phyloP scores from a whole-genome alignment of 2,329 filamentous ascomycete species.

The Cladosporium sp. region DNA sequence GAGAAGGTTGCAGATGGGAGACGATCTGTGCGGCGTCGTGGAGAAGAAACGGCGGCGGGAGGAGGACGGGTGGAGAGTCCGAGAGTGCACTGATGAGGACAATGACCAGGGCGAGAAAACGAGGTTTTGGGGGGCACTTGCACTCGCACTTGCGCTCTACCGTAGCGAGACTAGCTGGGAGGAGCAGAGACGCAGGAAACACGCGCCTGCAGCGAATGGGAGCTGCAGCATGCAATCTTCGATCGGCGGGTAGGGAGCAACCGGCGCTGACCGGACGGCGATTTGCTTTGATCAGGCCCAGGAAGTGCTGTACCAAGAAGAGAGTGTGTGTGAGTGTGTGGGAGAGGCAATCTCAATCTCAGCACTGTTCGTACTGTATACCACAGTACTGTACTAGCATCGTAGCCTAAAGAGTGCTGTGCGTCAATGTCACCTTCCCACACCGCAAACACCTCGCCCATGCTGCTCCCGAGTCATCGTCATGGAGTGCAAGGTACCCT shows the following conservation, averaged over 20 bases:
- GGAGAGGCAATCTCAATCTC: not conserved
- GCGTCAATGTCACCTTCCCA: no score
- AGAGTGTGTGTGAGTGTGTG: no score
- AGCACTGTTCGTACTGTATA: no score
- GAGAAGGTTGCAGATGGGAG: conserved; percentile 17
- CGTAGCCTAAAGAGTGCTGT: no score
- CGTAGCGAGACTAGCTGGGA: not conserved
- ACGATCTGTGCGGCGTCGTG: conserved; percentile 20
- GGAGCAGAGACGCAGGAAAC: not conserved
- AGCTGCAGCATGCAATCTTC: conserved; percentile 18
- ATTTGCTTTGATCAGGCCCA: conserved; percentile 8
- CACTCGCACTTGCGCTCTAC: not conserved
- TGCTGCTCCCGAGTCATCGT: not conserved
- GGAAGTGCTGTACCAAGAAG: not conserved
- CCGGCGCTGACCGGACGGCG: not conserved
- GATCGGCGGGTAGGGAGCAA: conserved; percentile 13
- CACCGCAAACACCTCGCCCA: no score
- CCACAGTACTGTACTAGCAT: no score
- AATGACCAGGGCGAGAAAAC: not conserved
- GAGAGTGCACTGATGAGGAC: conserved; percentile 9
- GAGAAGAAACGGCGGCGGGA: conserved; percentile 21
- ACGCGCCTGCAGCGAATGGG: conserved; percentile 10
- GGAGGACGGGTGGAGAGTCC: conserved; percentile 10
- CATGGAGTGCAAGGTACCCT: not conserved
- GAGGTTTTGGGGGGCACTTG: conserved; percentile 4